Percentiles rank a stretch among this genome's conserved stretches.
These are phyloP conservation scores for Madurella mycetomatis DNA, from an alignment of 2,329 filamentous ascomycete species.

Conservation along the genomic window DNA sequence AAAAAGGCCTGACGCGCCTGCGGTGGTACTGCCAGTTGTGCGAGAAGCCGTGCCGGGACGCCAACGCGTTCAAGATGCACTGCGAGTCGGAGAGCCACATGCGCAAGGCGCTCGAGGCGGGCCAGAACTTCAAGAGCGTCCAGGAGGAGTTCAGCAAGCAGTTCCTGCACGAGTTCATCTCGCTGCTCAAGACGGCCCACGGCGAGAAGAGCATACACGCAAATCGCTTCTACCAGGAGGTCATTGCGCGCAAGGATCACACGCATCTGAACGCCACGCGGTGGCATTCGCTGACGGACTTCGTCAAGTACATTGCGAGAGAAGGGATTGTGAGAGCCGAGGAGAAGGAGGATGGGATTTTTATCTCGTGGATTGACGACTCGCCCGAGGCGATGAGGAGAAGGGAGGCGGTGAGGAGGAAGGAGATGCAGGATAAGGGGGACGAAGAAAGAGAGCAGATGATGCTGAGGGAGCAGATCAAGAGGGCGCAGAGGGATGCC, in stretches of 20 bases:
- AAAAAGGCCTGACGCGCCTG: conserved; percentile 70
- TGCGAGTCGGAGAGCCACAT: conserved; percentile 80
- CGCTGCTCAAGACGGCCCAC: conserved; percentile 74
- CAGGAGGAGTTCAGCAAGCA: conserved; percentile 77
- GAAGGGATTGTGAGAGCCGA: conserved; percentile 89
- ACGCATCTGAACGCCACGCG: conserved; percentile 91
- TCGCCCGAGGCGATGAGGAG: conserved; percentile 78
- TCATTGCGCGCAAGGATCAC: conserved; percentile 83
- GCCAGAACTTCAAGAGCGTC: conserved; percentile 80
- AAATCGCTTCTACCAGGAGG: conserved; percentile 94
- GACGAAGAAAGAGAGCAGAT: conserved; percentile 86
- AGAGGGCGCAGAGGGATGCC: conserved; percentile 62
- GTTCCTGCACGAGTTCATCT: conserved; percentile 76
- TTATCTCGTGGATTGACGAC: conserved; percentile 88
- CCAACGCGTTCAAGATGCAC: conserved; percentile 91
- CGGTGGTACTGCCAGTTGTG: conserved; percentile 55
- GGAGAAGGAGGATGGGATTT: conserved; percentile 79
- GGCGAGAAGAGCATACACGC: conserved; percentile 85
- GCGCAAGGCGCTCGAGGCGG: conserved; percentile 82
- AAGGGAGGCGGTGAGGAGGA: conserved; percentile 74
- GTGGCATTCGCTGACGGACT: conserved; percentile 84
- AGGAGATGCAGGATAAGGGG: conserved; percentile 82
- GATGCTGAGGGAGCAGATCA: conserved; percentile 79
- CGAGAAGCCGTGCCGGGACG: conserved; percentile 56
- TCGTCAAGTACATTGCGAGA: conserved; percentile 77